Percentiles rank a stretch among this genome's conserved stretches.
These are phyloP conservation scores for Ceratobasidium sp. DNA, from an alignment of 1,284 basidiomycete species.

Conservation along the genomic window DNA sequence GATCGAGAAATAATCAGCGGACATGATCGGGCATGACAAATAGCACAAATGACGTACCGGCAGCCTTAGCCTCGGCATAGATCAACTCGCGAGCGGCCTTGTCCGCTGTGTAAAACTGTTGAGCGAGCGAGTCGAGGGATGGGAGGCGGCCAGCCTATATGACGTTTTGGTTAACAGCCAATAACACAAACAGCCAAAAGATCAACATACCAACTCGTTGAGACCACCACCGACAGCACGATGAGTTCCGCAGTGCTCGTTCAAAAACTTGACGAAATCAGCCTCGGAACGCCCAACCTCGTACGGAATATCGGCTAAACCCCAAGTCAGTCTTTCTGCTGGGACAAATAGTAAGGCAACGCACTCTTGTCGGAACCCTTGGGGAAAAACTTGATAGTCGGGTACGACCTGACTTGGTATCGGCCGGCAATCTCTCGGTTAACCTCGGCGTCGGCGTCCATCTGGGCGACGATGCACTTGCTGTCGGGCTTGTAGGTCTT, in stretches of 20 bases:
- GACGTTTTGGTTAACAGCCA: background rate
- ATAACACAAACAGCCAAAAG: background rate
- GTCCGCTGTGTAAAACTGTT: slow-evolving; percentile 74
- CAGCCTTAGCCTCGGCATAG: slow-evolving; percentile 63
- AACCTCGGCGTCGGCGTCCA: slow-evolving; percentile 85
- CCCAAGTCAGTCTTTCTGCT: no score
- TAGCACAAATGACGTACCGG: slow-evolving; percentile 46
- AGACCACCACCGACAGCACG: slow-evolving; percentile 84
- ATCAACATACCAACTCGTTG: slow-evolving; percentile 64
- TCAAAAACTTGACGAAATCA: slow-evolving; percentile 76
- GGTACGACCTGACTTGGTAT: slow-evolving; percentile 80
- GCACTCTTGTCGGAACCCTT: slow-evolving; percentile 56
- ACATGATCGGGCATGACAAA: slow-evolving; percentile 44
- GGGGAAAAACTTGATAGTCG: slow-evolving; percentile 95
- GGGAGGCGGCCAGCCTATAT: slow-evolving; percentile 79
- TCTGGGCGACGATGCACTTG: slow-evolving; percentile 87
- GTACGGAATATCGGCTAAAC: slow-evolving; percentile 68
- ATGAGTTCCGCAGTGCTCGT: slow-evolving; percentile 88
- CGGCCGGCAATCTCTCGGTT: slow-evolving; percentile 79
- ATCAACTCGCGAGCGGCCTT: slow-evolving; percentile 65
- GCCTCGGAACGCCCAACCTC: slow-evolving; percentile 70
- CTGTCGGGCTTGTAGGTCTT: slow-evolving; percentile 78
- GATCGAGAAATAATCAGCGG: slow-evolving; percentile 46
- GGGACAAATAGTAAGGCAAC: background rate
- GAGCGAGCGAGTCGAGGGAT: slow-evolving; percentile 80